Evolutionary conservation across 2,329 filamentous ascomycete genomes (phyloP).

Genomic region (Penicillium polonicum): DNA sequence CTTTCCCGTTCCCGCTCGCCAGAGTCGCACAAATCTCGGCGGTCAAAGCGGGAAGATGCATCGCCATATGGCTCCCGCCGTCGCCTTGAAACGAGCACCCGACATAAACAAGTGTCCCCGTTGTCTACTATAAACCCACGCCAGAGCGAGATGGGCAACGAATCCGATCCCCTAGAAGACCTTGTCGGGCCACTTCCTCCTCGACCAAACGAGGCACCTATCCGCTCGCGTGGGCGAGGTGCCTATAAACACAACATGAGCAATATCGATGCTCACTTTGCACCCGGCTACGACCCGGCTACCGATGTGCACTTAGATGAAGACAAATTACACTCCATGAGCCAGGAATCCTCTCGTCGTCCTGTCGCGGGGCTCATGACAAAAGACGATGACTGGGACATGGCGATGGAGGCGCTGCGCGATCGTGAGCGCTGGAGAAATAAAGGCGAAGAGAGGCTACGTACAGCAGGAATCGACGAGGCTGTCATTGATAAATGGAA

Average conservation of each 20-base stretch:
- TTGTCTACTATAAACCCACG: neutral
- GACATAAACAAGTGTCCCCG: constrained; percentile 1
- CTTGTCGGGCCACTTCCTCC: constrained; percentile 72
- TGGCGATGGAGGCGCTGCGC: constrained; percentile 72
- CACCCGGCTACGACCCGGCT: constrained; percentile 60
- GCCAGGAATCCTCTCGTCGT: constrained; percentile 47
- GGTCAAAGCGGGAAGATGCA: constrained; percentile 4
- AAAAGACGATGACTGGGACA: constrained; percentile 70
- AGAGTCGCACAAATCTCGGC: neutral
- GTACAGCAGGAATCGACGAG: constrained; percentile 74
- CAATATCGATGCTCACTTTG: constrained; percentile 79
- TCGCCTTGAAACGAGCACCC: neutral
- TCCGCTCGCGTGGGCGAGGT: constrained; percentile 69
- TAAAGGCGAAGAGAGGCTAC: constrained; percentile 72
- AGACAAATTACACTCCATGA: constrained; percentile 59
- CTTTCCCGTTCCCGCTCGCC: constrained; percentile 11
- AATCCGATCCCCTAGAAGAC: constrained; percentile 71
- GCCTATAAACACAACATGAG: constrained; percentile 57
- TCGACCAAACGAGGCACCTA: constrained; percentile 41
- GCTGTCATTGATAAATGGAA: constrained; percentile 72
- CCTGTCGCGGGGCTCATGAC: constrained; percentile 45
- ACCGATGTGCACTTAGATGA: constrained; percentile 42
- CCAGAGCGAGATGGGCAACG: constrained; percentile 23
- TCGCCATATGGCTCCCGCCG: constrained; percentile 2
- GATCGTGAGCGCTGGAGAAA: constrained; percentile 78